These are phyloP conservation scores for Crotalaria pallida DNA, from an alignment of 306 rosid genomes.

Conservation along the genomic window DNA sequence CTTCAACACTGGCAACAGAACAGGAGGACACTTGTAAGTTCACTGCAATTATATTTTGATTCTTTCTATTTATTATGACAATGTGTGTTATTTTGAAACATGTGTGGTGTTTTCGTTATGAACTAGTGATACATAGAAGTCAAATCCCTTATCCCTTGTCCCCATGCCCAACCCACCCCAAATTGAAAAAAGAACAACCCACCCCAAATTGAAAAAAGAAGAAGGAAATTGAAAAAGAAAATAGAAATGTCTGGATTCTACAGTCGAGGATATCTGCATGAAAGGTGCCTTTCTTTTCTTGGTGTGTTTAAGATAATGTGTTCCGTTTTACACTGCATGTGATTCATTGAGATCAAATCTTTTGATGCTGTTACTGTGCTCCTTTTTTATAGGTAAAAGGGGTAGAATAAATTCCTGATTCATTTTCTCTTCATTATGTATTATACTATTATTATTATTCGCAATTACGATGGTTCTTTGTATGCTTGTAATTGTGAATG, in stretches of 20 bases:
- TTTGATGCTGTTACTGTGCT: no score
- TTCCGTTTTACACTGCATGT: neutral
- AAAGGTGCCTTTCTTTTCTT: neutral
- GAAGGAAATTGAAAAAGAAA: neutral
- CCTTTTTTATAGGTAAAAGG: no score
- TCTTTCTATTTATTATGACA: constrained; percentile 5
- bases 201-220: neutral
- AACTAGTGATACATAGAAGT: neutral
- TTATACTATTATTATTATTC: no score
- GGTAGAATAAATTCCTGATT: no score
- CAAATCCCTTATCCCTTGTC: neutral
- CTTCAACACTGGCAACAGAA: constrained; percentile 94
- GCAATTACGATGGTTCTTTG: no score
- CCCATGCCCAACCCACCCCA: neutral
- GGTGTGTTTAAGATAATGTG: neutral
- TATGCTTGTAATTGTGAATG: constrained; percentile 18
- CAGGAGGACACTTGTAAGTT: constrained; percentile 89
- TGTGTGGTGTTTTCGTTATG: constrained; percentile 5
- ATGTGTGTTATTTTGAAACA: neutral
- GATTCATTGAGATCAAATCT: no score
- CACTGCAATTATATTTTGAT: constrained; percentile 6
- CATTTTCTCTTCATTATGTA: no score
- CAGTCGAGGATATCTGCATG: constrained; percentile 5
- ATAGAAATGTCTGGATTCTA: constrained; percentile 10
- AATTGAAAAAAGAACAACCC: neutral